Base-by-base conservation (phyloP, 345 rosid genomes). In the Lepidium sativum region DNA sequence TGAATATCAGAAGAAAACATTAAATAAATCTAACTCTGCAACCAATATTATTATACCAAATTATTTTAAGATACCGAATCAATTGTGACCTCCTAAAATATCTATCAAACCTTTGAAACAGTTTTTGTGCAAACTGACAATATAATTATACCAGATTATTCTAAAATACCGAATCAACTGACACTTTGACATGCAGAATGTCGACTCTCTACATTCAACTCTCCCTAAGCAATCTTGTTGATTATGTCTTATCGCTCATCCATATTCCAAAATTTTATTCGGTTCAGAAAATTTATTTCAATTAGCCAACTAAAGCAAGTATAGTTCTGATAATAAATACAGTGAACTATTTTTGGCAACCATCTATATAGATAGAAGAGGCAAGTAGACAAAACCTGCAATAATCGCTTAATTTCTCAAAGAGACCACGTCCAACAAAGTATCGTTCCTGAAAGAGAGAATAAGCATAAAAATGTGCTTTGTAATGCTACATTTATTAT, bases 391-490 rank as follows among this genome's bases (percentile, higher is more conserved):
- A 42, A 50, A 76, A 94, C 99, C 99, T 84, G 83, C 88, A 83
- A 71, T 94, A 94, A 50, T 94, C 99, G 43, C 83, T 80, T 71
- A 86, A 54, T 20, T 83, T 82, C 81, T 94, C 99, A 77, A 72
- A 85, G 54, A 94, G 96, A 29, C 99, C 99, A 57, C 99, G 96
- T 4, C 99, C 99, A 71, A 94, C 99, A 68, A 58, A 94, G 72
- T 94, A 94, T 12, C 99, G 80, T 79, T 94, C 99, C 97, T 94
- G 96, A 71, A 80, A 75, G 9, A 69, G 40, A 67, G 52, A 45
- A 39, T 29, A 66, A 35, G 20, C 41, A 67, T 64, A 55, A 12
- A 16, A 47, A 58, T 27, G 37, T 43, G 54, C 54, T 71, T 57
- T 52, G 16, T 4, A 29, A 38, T 53, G 49, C 47, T 60, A 57